Conservation (phyloP, 2,329 filamentous ascomycete genomes). For the Aureobasidium mangrovei region DNA sequence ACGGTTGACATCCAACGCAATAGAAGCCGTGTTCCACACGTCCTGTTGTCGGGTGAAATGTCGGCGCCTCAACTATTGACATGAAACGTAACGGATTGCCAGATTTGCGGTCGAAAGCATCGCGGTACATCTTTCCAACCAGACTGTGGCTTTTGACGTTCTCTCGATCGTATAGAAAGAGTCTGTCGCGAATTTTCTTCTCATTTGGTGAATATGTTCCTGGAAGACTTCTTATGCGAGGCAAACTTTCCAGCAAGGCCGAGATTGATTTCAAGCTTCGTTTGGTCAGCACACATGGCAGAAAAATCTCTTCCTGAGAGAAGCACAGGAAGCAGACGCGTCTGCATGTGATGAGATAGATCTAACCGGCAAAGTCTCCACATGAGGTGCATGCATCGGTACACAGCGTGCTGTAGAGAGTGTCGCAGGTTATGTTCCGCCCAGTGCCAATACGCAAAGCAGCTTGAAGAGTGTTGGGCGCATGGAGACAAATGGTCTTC, state of each 20-base stretch:
- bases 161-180: not conserved
- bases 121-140: too few species aligned
- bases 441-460: conserved; percentile 22
- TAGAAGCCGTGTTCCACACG: too few species aligned
- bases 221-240: conserved; percentile 15
- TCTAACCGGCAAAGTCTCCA: conserved; percentile 30
- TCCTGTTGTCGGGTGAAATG: too few species aligned
- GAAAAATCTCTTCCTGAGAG: conserved; percentile 23
- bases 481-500: not conserved
- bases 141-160: not conserved
- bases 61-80: too few species aligned
- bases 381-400: conserved; percentile 29
- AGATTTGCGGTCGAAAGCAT: too few species aligned
- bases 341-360: conserved; percentile 33
- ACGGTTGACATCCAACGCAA: too few species aligned
- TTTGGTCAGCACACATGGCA: conserved; percentile 20
- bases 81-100: too few species aligned
- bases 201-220: conserved; percentile 18
- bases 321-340: conserved; percentile 36
- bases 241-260: conserved; percentile 7
- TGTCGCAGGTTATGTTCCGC: conserved; percentile 22
- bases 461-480: not conserved
- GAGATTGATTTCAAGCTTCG: conserved; percentile 12
- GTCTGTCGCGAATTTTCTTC: not conserved
- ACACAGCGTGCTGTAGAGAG: conserved; percentile 29